Evolutionary conservation across 2,329 filamentous ascomycete genomes (phyloP), one percentile per base, ranked within the genome.

Genomic region (Paecilomyces niveus): DNA sequence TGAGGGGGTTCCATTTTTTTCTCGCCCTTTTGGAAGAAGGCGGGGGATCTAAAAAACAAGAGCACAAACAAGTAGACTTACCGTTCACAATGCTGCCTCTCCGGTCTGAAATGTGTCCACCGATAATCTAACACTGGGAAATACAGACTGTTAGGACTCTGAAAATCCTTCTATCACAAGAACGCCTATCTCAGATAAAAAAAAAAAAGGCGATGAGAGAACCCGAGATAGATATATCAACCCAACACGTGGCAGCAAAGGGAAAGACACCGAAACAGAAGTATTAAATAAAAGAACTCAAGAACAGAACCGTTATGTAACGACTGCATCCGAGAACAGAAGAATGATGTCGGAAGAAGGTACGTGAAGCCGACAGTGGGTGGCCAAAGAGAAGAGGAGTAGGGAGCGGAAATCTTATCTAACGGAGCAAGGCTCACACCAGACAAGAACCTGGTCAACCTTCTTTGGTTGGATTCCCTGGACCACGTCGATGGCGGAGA

Each of bases 381-480:
- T 55, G 29, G 54, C 18, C 54, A 55, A 39, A 55, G 54, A 26
- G 32, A 39, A 22, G 9, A 21, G 21, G 18, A 55, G 18, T 39
- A 55, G 53, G 15, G 15, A 35, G 54, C 24, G 35, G 54, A 55
- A 55, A 55, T 55, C 54, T 55, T 55, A 55, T 55, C 54, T 33
- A 24, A 29, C 50, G 50, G 50, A 52, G 22, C 22, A 10, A 24
- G 22, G 50, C 53, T 54, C 29, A 54, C 35, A 11, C 21, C 32
- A 55, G 32, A 22, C 15, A 55, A 24, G 32, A 26, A 13, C 29
- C 50, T 1, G 22, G n/a, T 21, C 29, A 39, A 55, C 54, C 15
- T 26, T 33, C 54, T 39, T 21, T 22, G 9, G 10, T 33, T 55
- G 32, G n/a, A n/a, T 18, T 45, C 39, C n/a, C 39, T 45, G 9